Evolutionary conservation across 495 filamentous ascomycete genomes (phyloP).

Genomic region (Glonium stellatum): DNA sequence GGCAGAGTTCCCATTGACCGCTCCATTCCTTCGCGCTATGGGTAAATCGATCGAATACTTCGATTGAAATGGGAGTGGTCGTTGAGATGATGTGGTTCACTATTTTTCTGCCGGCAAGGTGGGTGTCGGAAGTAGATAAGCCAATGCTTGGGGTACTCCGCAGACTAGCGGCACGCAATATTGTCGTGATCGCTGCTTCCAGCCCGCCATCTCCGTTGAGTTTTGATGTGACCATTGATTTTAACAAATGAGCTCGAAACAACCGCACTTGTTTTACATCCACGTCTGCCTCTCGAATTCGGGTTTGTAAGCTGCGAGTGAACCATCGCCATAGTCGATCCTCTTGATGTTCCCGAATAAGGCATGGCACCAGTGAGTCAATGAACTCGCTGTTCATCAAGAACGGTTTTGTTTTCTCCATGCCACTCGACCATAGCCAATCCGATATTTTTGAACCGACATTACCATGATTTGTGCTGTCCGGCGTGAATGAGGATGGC

Average conservation of each 20-base stretch:
- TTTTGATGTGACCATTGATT: not conserved
- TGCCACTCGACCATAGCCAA: slow-evolving; percentile 19
- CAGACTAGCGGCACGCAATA: slow-evolving; percentile 3
- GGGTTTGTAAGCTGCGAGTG: not conserved
- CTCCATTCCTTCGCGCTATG: not conserved
- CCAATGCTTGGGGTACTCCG: not conserved
- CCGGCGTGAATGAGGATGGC: not conserved
- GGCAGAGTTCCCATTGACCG: not conserved
- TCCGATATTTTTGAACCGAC: slow-evolving; percentile 10
- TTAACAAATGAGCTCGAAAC: slow-evolving; percentile 7
- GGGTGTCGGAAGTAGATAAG: too few species aligned
- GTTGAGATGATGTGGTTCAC: slow-evolving; percentile 6
- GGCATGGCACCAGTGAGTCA: not conserved
- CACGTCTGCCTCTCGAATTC: slow-evolving; percentile 8
- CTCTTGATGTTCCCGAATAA: slow-evolving; percentile 10
- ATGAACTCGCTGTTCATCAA: not conserved
- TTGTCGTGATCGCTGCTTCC: slow-evolving; percentile 6
- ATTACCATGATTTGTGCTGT: not conserved
- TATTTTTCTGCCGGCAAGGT: not conserved
- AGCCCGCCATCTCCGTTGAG: not conserved
- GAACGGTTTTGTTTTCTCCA: slow-evolving; percentile 14
- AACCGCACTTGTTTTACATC: not conserved
- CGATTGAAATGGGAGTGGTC: not conserved
- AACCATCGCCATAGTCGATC: slow-evolving; percentile 19
- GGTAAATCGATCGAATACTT: slow-evolving; percentile 3